These are phyloP conservation scores for Helicostylum pulchrum DNA, from an alignment of 192 early-diverging fungal species.

Conservation along the genomic window DNA sequence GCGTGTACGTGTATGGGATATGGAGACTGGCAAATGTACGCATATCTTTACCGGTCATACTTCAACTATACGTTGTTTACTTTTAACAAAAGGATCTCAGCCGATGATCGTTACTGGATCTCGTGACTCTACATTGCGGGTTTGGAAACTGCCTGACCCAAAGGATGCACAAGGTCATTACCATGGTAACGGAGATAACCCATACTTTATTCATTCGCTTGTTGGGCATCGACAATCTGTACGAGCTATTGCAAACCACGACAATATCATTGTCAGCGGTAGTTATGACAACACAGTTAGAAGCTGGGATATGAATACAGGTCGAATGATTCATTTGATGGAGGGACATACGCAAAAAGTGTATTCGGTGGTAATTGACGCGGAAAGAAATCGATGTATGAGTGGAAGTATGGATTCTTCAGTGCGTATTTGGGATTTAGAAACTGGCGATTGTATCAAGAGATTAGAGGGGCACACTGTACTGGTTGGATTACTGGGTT, in stretches of 20 bases:
- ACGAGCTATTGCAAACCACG: conserved; percentile 87
- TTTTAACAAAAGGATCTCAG: conserved; percentile 70
- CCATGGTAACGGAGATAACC: conserved; percentile 50
- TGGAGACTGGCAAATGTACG: conserved; percentile 84
- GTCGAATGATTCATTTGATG: conserved; percentile 63
- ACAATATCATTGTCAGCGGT: conserved; percentile 84
- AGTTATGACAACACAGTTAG: conserved; percentile 90
- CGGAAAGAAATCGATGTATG: conserved; percentile 80
- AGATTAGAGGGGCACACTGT: conserved; percentile 87
- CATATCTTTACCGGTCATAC: conserved; percentile 95
- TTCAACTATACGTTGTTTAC: conserved; percentile 90
- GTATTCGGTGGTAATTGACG: conserved; percentile 89
- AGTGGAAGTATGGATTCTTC: conserved; percentile 93
- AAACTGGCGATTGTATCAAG: conserved; percentile 74
- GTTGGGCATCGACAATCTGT: conserved; percentile 88
- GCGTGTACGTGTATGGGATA: conserved; percentile 96
- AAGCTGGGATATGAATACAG: conserved; percentile 84
- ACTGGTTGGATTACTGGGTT: conserved; percentile 90
- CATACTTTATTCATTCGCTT: conserved; percentile 81
- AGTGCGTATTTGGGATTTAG: conserved; percentile 90
- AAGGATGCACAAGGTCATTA: conserved; percentile 33
- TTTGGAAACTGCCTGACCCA: conserved; percentile 81
- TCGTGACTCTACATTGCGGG: conserved; percentile 87
- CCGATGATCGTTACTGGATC: conserved; percentile 94
- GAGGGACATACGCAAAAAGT: conserved; percentile 92